These are phyloP conservation scores for Ambrosia hybrid DNA, from an alignment of 140 eudicot species.

Conservation along the genomic window DNA sequence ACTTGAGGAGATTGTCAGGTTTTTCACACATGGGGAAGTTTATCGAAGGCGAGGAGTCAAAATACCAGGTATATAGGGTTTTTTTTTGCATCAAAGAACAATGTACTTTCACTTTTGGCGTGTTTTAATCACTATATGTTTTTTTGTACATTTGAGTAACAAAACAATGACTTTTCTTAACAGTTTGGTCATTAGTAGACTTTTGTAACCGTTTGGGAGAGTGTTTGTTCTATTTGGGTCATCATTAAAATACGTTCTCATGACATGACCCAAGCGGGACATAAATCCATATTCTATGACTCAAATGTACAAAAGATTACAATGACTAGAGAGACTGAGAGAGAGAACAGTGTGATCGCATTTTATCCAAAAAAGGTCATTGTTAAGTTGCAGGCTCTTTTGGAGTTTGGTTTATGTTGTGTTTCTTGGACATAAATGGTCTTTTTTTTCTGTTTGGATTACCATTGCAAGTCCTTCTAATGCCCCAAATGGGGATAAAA, in stretches of 20 bases:
- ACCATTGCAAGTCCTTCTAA: not conserved
- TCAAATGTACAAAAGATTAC: no score
- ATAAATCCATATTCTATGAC: no score
- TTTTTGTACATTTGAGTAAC: not conserved
- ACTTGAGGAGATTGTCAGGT: slow-evolving; percentile 91
- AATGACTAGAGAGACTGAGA: no score
- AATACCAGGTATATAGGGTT: slow-evolving; percentile 68
- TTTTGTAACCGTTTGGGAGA: not conserved
- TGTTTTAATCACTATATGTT: not conserved
- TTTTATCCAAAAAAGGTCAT: no score
- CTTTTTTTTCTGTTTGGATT: no score
- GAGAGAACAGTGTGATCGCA: no score
- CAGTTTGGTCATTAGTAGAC: no score
- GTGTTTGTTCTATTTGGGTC: not conserved
- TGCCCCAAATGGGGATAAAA: not conserved
- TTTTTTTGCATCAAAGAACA: not conserved
- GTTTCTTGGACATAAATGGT: no score
- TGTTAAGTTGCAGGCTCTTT: no score
- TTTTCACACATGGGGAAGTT: slow-evolving; percentile 94
- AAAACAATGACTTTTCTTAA: not conserved
- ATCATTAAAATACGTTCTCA: not conserved
- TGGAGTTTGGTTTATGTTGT: no score
- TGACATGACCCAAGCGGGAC: no score
- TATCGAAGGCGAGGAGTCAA: slow-evolving; percentile 94
- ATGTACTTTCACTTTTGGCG: not conserved